Conservation (phyloP, 345 rosid species). For the Euphorbia peplus region DNA sequence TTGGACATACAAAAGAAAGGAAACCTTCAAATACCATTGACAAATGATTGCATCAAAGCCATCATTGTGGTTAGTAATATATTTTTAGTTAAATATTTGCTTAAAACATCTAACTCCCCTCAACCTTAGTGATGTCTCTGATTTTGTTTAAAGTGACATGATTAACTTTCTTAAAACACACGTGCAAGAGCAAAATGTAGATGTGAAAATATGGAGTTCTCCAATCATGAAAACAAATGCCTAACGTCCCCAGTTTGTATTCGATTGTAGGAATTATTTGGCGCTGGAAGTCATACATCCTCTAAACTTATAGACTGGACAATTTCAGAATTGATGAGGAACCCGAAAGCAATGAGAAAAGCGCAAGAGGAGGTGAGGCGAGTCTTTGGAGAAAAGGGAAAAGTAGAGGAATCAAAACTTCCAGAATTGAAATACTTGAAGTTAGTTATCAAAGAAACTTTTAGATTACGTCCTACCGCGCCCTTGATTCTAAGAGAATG, state of each 20-base stretch:
- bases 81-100: too few relatives aligned
- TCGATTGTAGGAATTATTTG: constrained; percentile 3
- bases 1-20: constrained; percentile 15
- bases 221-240: too few relatives aligned
- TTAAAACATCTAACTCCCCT: too few relatives aligned
- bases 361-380: constrained; percentile 5
- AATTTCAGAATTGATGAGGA: neutral
- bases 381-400: constrained; percentile 14
- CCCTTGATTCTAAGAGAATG: constrained; percentile 1
- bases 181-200: too few relatives aligned
- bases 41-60: constrained; percentile 18
- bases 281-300: constrained; percentile 1
- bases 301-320: neutral
- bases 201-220: too few relatives aligned
- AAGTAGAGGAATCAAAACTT: constrained; percentile 7
- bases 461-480: constrained; percentile 11
- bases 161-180: too few relatives aligned
- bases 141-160: too few relatives aligned
- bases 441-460: neutral
- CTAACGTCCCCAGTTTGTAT: too few relatives aligned
- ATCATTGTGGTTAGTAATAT: constrained; percentile 8
- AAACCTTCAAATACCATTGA: constrained; percentile 4
- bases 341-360: too few relatives aligned
- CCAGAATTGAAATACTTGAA: constrained; percentile 13
- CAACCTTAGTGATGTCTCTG: constrained; percentile 38